phyloP scores from a whole-genome alignment of 2,329 filamentous ascomycete species.

The Diaporthe australafricana region DNA sequence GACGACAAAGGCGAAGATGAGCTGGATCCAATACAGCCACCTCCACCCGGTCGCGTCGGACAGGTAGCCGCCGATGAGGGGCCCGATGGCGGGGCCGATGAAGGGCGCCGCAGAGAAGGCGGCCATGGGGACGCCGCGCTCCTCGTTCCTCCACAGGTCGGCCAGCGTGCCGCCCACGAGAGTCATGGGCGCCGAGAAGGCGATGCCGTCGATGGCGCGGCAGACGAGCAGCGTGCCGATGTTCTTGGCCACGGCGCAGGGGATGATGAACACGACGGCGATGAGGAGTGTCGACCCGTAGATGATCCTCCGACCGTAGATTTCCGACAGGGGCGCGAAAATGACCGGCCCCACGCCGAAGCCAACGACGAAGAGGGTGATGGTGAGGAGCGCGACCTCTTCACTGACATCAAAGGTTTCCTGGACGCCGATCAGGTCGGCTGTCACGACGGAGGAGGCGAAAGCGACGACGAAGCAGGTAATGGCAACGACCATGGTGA shows the following conservation, averaged over 20 bases:
- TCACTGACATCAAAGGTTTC: constrained; percentile 75
- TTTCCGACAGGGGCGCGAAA: constrained; percentile 83
- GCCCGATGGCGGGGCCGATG: constrained; percentile 82
- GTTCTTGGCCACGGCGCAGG: constrained; percentile 81
- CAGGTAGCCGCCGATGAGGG: constrained; percentile 82
- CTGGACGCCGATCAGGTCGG: constrained; percentile 75
- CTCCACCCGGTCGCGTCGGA: constrained; percentile 79
- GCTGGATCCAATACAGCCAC: constrained; percentile 89
- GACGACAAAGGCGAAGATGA: constrained; percentile 77
- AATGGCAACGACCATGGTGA: constrained; percentile 84
- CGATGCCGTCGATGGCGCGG: constrained; percentile 83
- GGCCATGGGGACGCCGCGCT: constrained; percentile 88
- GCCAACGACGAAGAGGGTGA: constrained; percentile 83
- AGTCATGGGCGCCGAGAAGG: constrained; percentile 88
- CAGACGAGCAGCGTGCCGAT: constrained; percentile 81
- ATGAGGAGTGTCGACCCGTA: constrained; percentile 76
- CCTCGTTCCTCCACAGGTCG: constrained; percentile 86
- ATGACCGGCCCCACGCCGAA: constrained; percentile 86
- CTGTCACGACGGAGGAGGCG: constrained; percentile 80
- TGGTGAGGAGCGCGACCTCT: constrained; percentile 78
- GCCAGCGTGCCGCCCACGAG: constrained; percentile 85
- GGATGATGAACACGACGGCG: constrained; percentile 83
- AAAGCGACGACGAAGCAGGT: constrained; percentile 83
- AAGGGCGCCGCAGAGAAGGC: constrained; percentile 87
- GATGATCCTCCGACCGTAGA: constrained; percentile 77